A percentile compares a stretch with the other conserved stretches of the same genome.
These are phyloP conservation scores for Paramecium tetraurelia DNA, from an alignment of 73 alveolate genomes.

Conservation along the genomic window DNA sequence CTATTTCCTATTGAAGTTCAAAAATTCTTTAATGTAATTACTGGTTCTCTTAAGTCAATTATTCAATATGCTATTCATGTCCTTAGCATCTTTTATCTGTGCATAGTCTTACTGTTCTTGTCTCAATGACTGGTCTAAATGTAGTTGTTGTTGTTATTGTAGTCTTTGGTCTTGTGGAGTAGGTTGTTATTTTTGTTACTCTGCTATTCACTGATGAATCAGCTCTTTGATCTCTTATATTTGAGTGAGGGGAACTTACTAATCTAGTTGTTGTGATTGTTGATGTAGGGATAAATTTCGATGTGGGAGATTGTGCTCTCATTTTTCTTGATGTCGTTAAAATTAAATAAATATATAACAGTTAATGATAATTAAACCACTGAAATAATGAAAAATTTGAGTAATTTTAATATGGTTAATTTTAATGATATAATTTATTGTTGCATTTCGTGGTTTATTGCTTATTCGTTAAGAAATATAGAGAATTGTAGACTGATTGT, in stretches of 20 bases:
- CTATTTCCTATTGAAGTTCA: neutral
- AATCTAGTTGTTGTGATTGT: constrained; percentile 5
- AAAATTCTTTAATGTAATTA: neutral
- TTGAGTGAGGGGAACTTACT: constrained; percentile 18
- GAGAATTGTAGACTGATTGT: no score
- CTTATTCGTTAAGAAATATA: no score
- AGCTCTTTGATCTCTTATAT: constrained; percentile 4
- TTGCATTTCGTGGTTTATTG: no score
- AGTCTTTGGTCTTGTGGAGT: neutral
- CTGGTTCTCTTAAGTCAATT: neutral
- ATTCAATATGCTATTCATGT: constrained; percentile 32
- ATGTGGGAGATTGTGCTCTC: constrained; percentile 40
- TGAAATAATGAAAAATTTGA: neutral
- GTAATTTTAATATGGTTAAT: no score
- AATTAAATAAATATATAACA: neutral
- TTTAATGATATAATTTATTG: no score
- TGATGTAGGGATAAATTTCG: neutral
- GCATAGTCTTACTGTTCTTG: constrained; percentile 45
- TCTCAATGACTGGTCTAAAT: constrained; percentile 42
- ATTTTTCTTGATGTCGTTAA: neutral
- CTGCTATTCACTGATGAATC: constrained; percentile 29
- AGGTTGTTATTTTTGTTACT: constrained; percentile 24
- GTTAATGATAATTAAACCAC: neutral
- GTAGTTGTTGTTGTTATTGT: constrained; percentile 39
- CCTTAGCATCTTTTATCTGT: constrained; percentile 16